A percentile compares a stretch with the other conserved stretches of the same genome.
Evolutionary conservation across 441 rosid species (phyloP).

Genomic region (Corymbia calophylla): DNA sequence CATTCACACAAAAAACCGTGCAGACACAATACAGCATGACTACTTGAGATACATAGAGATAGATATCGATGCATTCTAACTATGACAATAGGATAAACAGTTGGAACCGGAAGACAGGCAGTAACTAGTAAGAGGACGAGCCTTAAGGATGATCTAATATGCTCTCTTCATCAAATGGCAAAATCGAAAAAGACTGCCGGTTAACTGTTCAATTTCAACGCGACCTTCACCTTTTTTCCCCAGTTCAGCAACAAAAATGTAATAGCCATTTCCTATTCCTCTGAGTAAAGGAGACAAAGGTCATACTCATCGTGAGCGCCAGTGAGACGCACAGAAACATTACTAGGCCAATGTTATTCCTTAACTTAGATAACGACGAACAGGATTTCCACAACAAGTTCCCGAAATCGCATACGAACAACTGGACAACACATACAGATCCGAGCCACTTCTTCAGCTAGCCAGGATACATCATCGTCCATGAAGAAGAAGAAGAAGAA

Average conservation of each 20-base stretch:
- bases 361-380: background rate
- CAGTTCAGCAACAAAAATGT: background rate
- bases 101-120: background rate
- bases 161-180: background rate
- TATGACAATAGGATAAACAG: background rate
- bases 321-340: background rate
- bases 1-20: background rate
- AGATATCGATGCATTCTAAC: background rate
- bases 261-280: background rate
- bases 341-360: background rate
- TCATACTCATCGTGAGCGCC: background rate
- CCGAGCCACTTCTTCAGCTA: background rate
- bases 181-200: background rate
- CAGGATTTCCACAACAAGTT: background rate
- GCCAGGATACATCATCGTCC: background rate
- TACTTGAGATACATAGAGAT: background rate
- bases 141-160: background rate
- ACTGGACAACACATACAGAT: background rate
- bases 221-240: background rate
- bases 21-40: background rate
- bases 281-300: background rate
- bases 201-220: background rate
- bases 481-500: background rate
- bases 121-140: background rate
- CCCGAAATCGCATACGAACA: background rate